Conservation (phyloP, 2,329 filamentous ascomycete genomes). For the Plenodomus lindquistii region DNA sequence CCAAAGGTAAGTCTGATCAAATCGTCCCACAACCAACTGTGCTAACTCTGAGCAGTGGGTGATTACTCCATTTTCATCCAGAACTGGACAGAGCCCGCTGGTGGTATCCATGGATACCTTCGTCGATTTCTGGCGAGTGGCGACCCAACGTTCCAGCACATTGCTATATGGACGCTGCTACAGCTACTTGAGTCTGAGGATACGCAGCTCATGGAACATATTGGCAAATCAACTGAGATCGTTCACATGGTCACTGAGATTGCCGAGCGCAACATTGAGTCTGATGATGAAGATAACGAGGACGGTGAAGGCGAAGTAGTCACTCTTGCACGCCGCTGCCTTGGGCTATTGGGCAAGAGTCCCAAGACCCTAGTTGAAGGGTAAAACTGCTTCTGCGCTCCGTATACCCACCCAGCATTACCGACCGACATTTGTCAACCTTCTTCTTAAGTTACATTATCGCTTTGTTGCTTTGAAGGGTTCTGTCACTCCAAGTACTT, state of each 20-base stretch:
- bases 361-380: slow-evolving; percentile 83
- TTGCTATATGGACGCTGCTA: slow-evolving; percentile 96
- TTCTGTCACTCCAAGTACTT: slow-evolving; percentile 23
- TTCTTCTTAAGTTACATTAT: slow-evolving; percentile 26
- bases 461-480: slow-evolving; percentile 30
- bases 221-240: slow-evolving; percentile 87
- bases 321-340: slow-evolving; percentile 83
- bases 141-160: slow-evolving; percentile 97
- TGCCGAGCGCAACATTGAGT: slow-evolving; percentile 84
- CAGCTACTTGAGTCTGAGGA: slow-evolving; percentile 96
- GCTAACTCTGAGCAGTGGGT: slow-evolving; percentile 66
- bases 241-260: slow-evolving; percentile 91
- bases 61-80: slow-evolving; percentile 96
- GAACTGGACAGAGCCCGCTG: slow-evolving; percentile 89
- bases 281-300: slow-evolving; percentile 82
- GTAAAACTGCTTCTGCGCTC: slow-evolving; percentile 44
- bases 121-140: slow-evolving; percentile 90
- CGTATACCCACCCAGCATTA: slow-evolving; percentile 26
- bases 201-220: slow-evolving; percentile 81
- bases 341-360: slow-evolving; percentile 80
- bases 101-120: slow-evolving; percentile 94
- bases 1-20: slow-evolving; percentile 70
- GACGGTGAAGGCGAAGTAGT: slow-evolving; percentile 94
- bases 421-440: slow-evolving; percentile 23
- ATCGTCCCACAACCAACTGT: slow-evolving; percentile 4